Conservation (phyloP, 2,329 filamentous ascomycete species). For the Xylaria multiplex region DNA sequence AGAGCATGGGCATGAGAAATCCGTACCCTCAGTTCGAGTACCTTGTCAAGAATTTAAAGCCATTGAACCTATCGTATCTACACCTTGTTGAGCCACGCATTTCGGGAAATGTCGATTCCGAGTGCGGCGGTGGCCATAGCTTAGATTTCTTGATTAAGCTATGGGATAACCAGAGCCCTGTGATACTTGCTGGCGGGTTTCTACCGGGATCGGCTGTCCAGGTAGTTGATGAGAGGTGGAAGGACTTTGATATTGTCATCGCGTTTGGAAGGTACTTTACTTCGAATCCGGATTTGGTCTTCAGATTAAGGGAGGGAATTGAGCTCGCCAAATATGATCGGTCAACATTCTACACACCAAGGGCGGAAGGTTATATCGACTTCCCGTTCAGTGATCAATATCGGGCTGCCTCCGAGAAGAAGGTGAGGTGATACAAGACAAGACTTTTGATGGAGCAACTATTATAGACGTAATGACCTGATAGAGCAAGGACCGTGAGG, state of each 20-base stretch:
- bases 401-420: not conserved
- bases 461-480: not conserved
- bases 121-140: constrained; percentile 49
- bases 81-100: constrained; percentile 67
- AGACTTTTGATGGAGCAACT: no score
- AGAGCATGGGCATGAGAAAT: constrained; percentile 67
- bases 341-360: constrained; percentile 54
- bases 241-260: constrained; percentile 55
- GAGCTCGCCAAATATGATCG: constrained; percentile 57
- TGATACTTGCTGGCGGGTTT: constrained; percentile 60
- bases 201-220: constrained; percentile 50
- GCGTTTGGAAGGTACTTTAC: constrained; percentile 62
- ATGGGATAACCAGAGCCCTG: constrained; percentile 56
- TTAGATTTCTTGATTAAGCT: constrained; percentile 57
- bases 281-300: constrained; percentile 60
- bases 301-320: constrained; percentile 55
- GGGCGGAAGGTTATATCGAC: constrained; percentile 40
- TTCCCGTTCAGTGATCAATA: constrained; percentile 38
- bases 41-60: constrained; percentile 59
- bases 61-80: constrained; percentile 64
- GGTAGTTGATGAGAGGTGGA: constrained; percentile 54
- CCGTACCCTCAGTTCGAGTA: constrained; percentile 67
- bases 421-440: constrained; percentile 1
- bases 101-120: constrained; percentile 53
- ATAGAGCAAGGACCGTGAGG: not conserved